Evolutionary conservation across 352 stramenopile genomes (phyloP), one percentile per base, ranked within the genome.

Genomic region (Pseudoperonospora humuli): DNA sequence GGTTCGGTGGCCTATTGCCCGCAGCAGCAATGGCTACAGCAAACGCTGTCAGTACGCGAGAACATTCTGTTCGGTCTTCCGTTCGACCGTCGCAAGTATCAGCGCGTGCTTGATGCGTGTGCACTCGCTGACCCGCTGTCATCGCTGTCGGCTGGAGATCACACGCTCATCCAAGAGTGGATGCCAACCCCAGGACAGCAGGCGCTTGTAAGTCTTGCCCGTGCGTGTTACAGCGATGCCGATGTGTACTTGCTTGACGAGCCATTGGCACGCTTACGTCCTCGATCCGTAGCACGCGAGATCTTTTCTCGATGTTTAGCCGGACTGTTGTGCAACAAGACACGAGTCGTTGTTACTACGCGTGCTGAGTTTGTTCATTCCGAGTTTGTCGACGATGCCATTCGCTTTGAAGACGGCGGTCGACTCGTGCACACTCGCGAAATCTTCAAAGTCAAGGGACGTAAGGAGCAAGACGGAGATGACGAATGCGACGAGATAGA

Each of bases 51-150:
- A 13, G 53, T 84, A 5, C 72, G 67, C 15, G 67, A 82, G 5
- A 99, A 98, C 54, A 90, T 98, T 37, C 52, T 98, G 19, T 98
- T 98, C 56, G 89, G 91, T 17, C 57, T 80, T 34, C 49, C 65
- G 14, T 92, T 74, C 37, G 63, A 89, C 39, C 52, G 52, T 23
- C 64, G 71, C 19, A 82, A 81, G 50, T 95, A 95, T 57, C 44
- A 71, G 29, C 71, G 67, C 11, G 71, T 88, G 24, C 46, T 97
- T 31, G 67, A 91, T 13, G 72, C 81, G 2, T 95, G 85, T 41
- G 73, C 65, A 0, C 51, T 98, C 33, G 54, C 64, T 5, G 58
- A 79, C n/a, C 80, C 96, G 49, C 48, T 97, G 5, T 51, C 63
- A 21, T 54, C 83, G 51, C 64, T 97, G 4, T 55, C 84, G 9